Evolutionary conservation across 2,329 filamentous ascomycete genomes (phyloP).

Genomic region (Aspergillus sclerotialis): DNA sequence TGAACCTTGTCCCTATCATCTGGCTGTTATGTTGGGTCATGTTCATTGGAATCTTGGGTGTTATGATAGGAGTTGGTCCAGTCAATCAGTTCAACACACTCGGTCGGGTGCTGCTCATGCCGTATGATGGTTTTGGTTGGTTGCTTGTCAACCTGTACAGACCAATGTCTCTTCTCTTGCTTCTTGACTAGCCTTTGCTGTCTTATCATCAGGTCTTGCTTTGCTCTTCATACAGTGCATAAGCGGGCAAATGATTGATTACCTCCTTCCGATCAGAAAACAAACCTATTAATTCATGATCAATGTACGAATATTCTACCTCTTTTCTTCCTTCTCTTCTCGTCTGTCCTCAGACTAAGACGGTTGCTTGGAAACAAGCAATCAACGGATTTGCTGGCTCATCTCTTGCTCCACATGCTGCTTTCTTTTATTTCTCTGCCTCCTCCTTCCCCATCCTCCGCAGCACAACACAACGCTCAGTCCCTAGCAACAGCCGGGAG

Average conservation of each 20-base stretch:
- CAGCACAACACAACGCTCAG: too few species aligned
- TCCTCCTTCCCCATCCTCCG: constrained; percentile 1
- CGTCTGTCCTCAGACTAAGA: background rate
- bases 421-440: constrained; percentile 1
- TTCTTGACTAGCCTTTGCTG: constrained; percentile 3
- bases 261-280: constrained; percentile 5
- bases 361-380: too few species aligned
- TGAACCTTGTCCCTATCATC: constrained; percentile 5
- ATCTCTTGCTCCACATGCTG: background rate
- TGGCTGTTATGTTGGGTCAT: constrained; percentile 1
- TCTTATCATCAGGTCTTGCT: background rate
- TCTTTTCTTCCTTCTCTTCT: background rate
- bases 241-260: constrained; percentile 5
- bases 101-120: constrained; percentile 30
- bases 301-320: constrained; percentile 21
- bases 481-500: too few species aligned
- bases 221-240: constrained; percentile 1
- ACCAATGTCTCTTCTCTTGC: constrained; percentile 5
- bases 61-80: constrained; percentile 5
- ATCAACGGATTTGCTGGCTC: background rate
- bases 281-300: constrained; percentile 18
- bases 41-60: constrained; percentile 3
- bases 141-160: constrained; percentile 9
- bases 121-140: constrained; percentile 15
- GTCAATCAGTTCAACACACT: constrained; percentile 13